phyloP scores from a whole-genome alignment of 1,284 basidiomycete genomes.

The Irpex sp. region DNA sequence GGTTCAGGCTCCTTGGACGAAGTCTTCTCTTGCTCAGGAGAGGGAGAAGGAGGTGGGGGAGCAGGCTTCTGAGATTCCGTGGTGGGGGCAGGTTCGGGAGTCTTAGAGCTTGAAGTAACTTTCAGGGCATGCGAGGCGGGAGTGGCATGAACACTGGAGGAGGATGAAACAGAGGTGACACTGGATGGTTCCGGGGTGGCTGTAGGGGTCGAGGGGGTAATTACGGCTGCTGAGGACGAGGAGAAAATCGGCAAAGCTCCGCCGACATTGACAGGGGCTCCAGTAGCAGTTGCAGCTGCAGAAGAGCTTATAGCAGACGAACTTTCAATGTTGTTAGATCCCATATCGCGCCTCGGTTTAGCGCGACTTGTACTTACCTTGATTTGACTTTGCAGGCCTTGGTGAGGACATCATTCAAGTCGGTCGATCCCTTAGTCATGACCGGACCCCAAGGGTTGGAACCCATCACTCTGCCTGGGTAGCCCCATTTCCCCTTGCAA shows the following conservation, averaged over 20 bases:
- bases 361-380: constrained; percentile 3
- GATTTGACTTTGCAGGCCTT: constrained; percentile 33
- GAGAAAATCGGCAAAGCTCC: constrained; percentile 6
- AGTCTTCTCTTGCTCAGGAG: not conserved
- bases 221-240: constrained; percentile 3
- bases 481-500: constrained; percentile 49
- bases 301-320: not conserved
- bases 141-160: constrained; percentile 5
- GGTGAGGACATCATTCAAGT: constrained; percentile 27
- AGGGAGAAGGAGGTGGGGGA: not conserved
- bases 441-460: constrained; percentile 52
- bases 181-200: not conserved
- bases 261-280: constrained; percentile 6
- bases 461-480: constrained; percentile 46
- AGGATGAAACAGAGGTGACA: constrained; percentile 5
- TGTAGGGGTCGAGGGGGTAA: not conserved
- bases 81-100: constrained; percentile 2
- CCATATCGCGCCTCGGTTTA: not conserved
- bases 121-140: not conserved
- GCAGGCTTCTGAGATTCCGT: constrained; percentile 9
- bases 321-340: not conserved
- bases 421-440: constrained; percentile 30
- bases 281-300: not conserved
- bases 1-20: constrained; percentile 5
- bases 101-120: constrained; percentile 3